Evolutionary conservation across 2,329 filamentous ascomycete species (phyloP), one percentile per base, ranked within the genome.

Genomic region (Dothideomycetidae sp.): DNA sequence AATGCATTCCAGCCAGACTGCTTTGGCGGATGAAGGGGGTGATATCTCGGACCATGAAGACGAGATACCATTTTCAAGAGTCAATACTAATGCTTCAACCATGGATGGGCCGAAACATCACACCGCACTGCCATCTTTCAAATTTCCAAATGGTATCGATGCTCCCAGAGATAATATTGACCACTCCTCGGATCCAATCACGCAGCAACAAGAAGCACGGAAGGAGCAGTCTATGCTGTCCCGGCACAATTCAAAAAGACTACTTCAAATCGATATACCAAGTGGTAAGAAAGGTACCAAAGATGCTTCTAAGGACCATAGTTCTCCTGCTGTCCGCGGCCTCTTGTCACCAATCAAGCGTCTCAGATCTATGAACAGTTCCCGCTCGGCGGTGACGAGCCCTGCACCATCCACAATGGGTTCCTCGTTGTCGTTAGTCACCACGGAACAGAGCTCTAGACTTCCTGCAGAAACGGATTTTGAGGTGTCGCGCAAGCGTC

Each of bases 61-160:
- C 29, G 48, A 46, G 12, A 39, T 16, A 23, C 41, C 38, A 14
- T 41, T 36, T 28, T 43, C 39, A 28, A 31, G 33, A 11, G 36
- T 28, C 16, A 35, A 46, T 5, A 49, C 52, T 16, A 44, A 42
- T 47, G 43, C 45, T 54, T 42, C 9, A 37, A 56, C 31, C 49
- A 56, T 38, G 53, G 51, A 34, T 50, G 63, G 57, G 36, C 53
- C 54, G 18, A 63, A 57, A 42, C 62, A 57, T 48, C 57, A 60
- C 42, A 59, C 56, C 21, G 56, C 55, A 29, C 54, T 73, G 17
- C 68, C 71, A 10, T 59, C 55, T 10, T 71, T 74, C 49, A 66
- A 59, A 12, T 68, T 67, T 2, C 59, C 64, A 2, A 43, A 28
- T 37, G 48, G 40, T 37, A 51, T 45, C n/a, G 28, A 32, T 14